phyloP scores from a whole-genome alignment of 495 filamentous ascomycete species.

The Trichocladium antarcticum region DNA sequence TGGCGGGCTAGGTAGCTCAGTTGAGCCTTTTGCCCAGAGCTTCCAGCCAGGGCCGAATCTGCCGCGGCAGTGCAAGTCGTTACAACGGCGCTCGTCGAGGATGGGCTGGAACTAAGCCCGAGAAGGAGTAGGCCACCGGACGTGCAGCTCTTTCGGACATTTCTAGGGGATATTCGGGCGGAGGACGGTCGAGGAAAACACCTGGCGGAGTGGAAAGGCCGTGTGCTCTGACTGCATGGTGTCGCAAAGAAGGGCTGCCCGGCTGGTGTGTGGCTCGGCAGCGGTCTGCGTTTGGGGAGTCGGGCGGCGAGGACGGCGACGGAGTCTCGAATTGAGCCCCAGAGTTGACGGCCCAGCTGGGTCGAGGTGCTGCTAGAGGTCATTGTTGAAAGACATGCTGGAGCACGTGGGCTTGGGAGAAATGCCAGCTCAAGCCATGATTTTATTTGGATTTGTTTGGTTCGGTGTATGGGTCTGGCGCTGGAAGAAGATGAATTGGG shows the following conservation, averaged over 20 bases:
- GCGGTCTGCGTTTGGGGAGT: conserved; percentile 22
- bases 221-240: conserved; percentile 9
- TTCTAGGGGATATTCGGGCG: conserved; percentile 16
- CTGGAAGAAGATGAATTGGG: neutral
- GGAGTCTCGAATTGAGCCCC: conserved; percentile 35
- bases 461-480: too few relatives aligned
- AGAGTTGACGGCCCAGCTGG: conserved; percentile 37
- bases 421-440: conserved; percentile 15
- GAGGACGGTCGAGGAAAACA: conserved; percentile 9
- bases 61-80: conserved; percentile 33
- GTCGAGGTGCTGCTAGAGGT: conserved; percentile 35
- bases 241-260: conserved; percentile 7
- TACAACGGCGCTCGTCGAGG: conserved; percentile 31
- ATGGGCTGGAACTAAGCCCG: conserved; percentile 27
- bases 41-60: conserved; percentile 29
- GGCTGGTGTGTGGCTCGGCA: conserved; percentile 10
- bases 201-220: conserved; percentile 17
- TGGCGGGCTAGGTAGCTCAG: conserved; percentile 32
- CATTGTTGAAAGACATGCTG: conserved; percentile 37
- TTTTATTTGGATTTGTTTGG: neutral
- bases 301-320: conserved; percentile 25
- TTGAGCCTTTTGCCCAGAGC: conserved; percentile 24
- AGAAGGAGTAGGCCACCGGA: conserved; percentile 35
- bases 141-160: conserved; percentile 33
- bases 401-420: conserved; percentile 6